Base-by-base conservation (phyloP, 768 basidiomycete species). In the Candolleomyces aberdarensis region DNA sequence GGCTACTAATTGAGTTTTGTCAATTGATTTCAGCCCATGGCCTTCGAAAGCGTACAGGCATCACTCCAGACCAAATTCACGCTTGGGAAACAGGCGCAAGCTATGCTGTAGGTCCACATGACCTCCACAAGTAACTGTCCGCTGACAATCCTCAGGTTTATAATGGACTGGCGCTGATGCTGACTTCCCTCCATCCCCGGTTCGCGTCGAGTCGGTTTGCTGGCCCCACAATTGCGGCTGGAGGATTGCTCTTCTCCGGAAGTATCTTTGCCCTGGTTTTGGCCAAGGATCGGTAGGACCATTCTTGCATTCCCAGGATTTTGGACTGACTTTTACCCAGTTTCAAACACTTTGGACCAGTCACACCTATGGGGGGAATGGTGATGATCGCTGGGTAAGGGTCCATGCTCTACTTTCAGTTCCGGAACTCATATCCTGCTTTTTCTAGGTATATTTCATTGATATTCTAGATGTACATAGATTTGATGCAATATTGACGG, bases 311-410 rank as follows among this genome's bases (percentile, higher is more conserved):
- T 22, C 26, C 36, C 10, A 36, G 36, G 14, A 11, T 15, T 19
- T n/a, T 15, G 40, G 14, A 39, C 54, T 56, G 54, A 56, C 36
- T 14, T n/a, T 11, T 41, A 17, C 4, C 13, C 56, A 76, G 77
- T 32, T 70, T 84, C 63, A 82, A 71, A 63, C 76, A 80, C 61
- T 64, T 89, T 22, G 89, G 87, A 0, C 87, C 86, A 8, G 72
- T 87, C 54, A 91, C 88, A 31, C 89, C 89, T 0, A 64, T 90
- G 8, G 89, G 88, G 1, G 89, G 84, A 3, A 58, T 80, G 19
- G 55, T 83, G 1, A 85, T 87, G 84, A 87, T 89, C 65, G 83
- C 83, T 36, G 89, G 89, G 87, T 89, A 67, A 74, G 85, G 63
- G 13, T 32, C 29, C 31, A 36, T 2, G 5, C 36, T 20, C 26